Base-by-base conservation (phyloP, 2,329 filamentous ascomycete genomes). In the Alternaria longipes region DNA sequence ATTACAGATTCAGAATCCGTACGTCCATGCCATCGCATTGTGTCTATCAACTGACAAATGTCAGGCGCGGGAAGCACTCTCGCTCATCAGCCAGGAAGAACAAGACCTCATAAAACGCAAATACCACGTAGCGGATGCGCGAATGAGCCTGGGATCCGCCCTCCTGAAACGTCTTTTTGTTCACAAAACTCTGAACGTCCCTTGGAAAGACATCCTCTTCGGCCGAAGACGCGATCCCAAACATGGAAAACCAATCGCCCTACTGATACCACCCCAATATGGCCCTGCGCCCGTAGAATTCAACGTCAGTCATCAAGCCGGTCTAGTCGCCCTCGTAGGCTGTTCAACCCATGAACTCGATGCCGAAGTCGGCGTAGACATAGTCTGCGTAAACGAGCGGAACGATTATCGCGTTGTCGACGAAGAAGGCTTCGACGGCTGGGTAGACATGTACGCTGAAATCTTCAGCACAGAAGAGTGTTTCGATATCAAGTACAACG, bases 271-370 rank as follows among this genome's bases (percentile, higher is more conserved):
- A 28, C 60, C 60, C 12, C 44, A 53, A 24, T 24, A 46, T 20
- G 57, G 53, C 3, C 53, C 66, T 56, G 46, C 80, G 66, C 68
- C 79, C 61, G 77, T 89, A 38, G 87, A 90, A 64, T 94, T 94
- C 83, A 94, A 94, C 78, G 85, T 94, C 56, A 90, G 87, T 46
- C 91, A 94, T 77, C 91, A 94, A 81, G 89, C 89, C 8, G 91
- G 91, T 2, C 81, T 94, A 16, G 91, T 93, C 0, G 86, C 86
- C 2, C 81, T 94, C 30, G 84, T 90, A 12, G 89, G 67, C 70
- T 79, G 76, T 68, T 79, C 63, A 44, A 71, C 66, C 1, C 55
- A 64, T 2, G 60, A 64, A 11, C 51, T 62, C 1, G 77, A 79
- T 22, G 76, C 81, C 3, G 81, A 90, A 46, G 83, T 93, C 0